Evolutionary conservation across 192 early-diverging fungal species (phyloP).

Genomic region (Entomortierella chlamydospora): DNA sequence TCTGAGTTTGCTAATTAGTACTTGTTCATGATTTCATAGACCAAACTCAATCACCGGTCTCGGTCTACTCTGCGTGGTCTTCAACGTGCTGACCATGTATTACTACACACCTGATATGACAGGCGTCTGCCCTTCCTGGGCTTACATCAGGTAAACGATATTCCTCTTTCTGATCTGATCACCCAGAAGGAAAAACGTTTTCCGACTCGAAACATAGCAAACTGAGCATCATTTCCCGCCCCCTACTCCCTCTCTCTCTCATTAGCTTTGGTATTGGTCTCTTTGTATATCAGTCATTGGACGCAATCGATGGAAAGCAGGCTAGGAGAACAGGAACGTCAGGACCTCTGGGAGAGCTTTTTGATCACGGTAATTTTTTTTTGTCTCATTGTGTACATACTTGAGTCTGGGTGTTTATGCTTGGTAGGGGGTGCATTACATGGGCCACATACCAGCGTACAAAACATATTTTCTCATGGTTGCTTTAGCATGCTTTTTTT

Average conservation of each 20-base stretch:
- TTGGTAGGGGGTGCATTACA: background rate
- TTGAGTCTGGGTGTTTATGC: background rate
- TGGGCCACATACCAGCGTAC: background rate
- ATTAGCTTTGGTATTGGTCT: slow-evolving; percentile 77
- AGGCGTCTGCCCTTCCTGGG: slow-evolving; percentile 82
- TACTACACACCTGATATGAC: slow-evolving; percentile 79
- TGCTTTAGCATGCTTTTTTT: slow-evolving; percentile 1
- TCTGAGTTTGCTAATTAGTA: background rate
- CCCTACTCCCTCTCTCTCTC: background rate
- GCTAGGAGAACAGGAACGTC: slow-evolving; percentile 88
- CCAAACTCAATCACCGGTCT: slow-evolving; percentile 93
- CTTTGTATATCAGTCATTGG: slow-evolving; percentile 90
- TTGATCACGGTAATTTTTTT: slow-evolving; percentile 86
- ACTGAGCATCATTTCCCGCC: slow-evolving; percentile 16
- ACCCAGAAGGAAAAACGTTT: background rate
- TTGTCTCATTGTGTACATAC: background rate
- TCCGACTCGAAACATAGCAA: background rate
- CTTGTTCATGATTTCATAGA: slow-evolving; percentile 41
- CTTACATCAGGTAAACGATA: slow-evolving; percentile 76
- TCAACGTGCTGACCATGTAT: slow-evolving; percentile 77
- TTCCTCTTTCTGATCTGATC: background rate
- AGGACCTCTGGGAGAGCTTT: slow-evolving; percentile 93
- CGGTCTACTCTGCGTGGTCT: slow-evolving; percentile 83
- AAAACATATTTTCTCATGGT: background rate
- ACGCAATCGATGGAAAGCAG: slow-evolving; percentile 97